Conservation (phyloP, 169 alveolate genomes). For the Plasmodium billcollinsi region DNA sequence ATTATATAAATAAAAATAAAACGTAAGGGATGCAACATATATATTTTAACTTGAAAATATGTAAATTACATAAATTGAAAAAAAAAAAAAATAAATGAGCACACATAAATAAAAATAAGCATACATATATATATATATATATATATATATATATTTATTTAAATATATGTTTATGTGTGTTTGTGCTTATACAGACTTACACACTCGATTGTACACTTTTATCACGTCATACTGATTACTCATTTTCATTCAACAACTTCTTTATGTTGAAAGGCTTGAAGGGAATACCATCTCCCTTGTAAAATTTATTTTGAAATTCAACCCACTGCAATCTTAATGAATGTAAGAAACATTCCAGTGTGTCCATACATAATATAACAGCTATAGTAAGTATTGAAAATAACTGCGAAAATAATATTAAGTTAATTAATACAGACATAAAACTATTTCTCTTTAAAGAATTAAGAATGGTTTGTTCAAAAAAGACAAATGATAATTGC, state of each 20-base stretch:
- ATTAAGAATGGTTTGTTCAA: conserved; percentile 88
- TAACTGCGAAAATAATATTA: conserved; percentile 86
- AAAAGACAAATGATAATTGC: conserved; percentile 95
- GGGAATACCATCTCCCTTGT: conserved; percentile 97
- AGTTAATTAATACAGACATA: conserved; percentile 76
- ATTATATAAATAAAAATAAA: too few species aligned
- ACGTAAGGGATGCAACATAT: too few species aligned
- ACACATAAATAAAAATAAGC: not conserved
- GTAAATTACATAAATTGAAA: too few species aligned
- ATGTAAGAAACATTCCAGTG: conserved; percentile 99
- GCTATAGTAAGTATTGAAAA: conserved; percentile 95
- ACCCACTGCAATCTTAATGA: conserved; percentile 99
- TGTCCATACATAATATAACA: conserved; percentile 98
- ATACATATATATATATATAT: not conserved
- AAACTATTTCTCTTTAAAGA: conserved; percentile 74
- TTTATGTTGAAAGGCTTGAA: conserved; percentile 68
- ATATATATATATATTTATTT: not conserved
- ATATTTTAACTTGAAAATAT: too few species aligned
- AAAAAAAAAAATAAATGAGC: not conserved
- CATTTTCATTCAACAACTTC: conserved; percentile 44
- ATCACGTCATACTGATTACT: not conserved
- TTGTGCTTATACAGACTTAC: not conserved
- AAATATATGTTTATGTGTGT: not conserved
- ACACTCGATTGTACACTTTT: not conserved
- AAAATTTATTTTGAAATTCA: conserved; percentile 99